Percentiles rank a stretch among this genome's conserved stretches.
Evolutionary conservation across 768 basidiomycete genomes (phyloP).

Genomic region (Boletus insuetus): DNA sequence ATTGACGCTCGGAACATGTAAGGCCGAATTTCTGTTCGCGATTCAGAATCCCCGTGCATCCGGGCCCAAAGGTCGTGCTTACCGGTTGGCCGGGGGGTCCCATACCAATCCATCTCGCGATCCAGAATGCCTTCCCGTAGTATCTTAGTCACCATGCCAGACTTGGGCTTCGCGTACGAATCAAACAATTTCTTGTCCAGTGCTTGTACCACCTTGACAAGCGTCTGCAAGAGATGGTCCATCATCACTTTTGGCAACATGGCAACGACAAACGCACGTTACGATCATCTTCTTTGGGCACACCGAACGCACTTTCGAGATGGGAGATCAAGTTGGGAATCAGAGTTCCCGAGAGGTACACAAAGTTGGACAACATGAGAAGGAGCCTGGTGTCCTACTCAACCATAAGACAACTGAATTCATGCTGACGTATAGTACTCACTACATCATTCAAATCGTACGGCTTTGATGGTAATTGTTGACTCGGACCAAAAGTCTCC

Average conservation of each 20-base stretch:
- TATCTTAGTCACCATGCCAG: slow-evolving; percentile 61
- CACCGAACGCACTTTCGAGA: slow-evolving; percentile 72
- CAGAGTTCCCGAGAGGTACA: slow-evolving; percentile 62
- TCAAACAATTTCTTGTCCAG: slow-evolving; percentile 90
- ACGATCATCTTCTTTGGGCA: slow-evolving; percentile 69
- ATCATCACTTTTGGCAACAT: not conserved
- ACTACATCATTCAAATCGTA: slow-evolving; percentile 65
- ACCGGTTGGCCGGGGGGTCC: slow-evolving; percentile 91
- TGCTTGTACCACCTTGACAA: slow-evolving; percentile 75
- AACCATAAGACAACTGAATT: not conserved
- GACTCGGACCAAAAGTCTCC: slow-evolving; percentile 10
- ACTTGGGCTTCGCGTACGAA: slow-evolving; percentile 80
- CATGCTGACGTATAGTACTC: slow-evolving; percentile 21
- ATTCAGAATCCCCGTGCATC: not conserved
- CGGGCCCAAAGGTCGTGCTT: slow-evolving; percentile 15
- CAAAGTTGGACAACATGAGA: slow-evolving; percentile 87
- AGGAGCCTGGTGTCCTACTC: slow-evolving; percentile 83
- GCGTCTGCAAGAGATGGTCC: slow-evolving; percentile 41
- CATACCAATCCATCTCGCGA: slow-evolving; percentile 87
- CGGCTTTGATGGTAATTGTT: slow-evolving; percentile 25
- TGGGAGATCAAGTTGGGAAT: slow-evolving; percentile 81
- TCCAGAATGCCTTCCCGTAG: slow-evolving; percentile 80
- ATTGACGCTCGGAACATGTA: slow-evolving; percentile 92
- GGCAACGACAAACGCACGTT: slow-evolving; percentile 42
- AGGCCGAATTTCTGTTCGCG: slow-evolving; percentile 75